Percentiles rank a stretch among this genome's conserved stretches.
phyloP scores from a whole-genome alignment of 1,284 basidiomycete species.

The Pseudozyma hubeiensis region DNA sequence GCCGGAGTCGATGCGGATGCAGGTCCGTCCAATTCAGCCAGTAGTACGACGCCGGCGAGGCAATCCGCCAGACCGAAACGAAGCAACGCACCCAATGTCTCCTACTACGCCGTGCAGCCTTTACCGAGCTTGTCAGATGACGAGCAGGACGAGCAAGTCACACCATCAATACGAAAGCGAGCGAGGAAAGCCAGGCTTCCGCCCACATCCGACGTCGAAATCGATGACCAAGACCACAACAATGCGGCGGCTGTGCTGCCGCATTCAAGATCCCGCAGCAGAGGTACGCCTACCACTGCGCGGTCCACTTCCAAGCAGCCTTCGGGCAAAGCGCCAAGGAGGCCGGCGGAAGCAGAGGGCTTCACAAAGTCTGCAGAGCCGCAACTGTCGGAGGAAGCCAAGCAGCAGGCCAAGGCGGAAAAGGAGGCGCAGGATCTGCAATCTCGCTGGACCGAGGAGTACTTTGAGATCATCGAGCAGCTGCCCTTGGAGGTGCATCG shows the following conservation, averaged over 20 bases:
- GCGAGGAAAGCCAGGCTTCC: slow-evolving; percentile 5
- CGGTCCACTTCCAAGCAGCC: slow-evolving; percentile 3
- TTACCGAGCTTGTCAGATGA: slow-evolving; percentile 22
- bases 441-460: slow-evolving; percentile 64
- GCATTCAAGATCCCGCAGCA: neutral
- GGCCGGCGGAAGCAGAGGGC: neutral
- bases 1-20: neutral
- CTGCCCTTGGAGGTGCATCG: slow-evolving; percentile 85
- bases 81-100: slow-evolving; percentile 14
- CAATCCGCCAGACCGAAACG: slow-evolving; percentile 22
- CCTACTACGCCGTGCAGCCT: slow-evolving; percentile 17
- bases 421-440: slow-evolving; percentile 50
- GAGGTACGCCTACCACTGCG: slow-evolving; percentile 8
- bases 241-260: neutral
- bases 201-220: slow-evolving; percentile 23
- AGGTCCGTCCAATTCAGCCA: slow-evolving; percentile 4
- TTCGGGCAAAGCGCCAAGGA: slow-evolving; percentile 7
- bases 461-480: slow-evolving; percentile 77
- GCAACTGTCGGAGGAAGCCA: slow-evolving; percentile 35
- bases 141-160: slow-evolving; percentile 24
- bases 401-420: slow-evolving; percentile 24
- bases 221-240: neutral
- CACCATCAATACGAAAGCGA: slow-evolving; percentile 25
- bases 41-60: slow-evolving; percentile 6
- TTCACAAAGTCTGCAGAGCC: slow-evolving; percentile 15